Base-by-base conservation (phyloP, 805 yeast species). In the Ogataea parapolymorpha region DNA sequence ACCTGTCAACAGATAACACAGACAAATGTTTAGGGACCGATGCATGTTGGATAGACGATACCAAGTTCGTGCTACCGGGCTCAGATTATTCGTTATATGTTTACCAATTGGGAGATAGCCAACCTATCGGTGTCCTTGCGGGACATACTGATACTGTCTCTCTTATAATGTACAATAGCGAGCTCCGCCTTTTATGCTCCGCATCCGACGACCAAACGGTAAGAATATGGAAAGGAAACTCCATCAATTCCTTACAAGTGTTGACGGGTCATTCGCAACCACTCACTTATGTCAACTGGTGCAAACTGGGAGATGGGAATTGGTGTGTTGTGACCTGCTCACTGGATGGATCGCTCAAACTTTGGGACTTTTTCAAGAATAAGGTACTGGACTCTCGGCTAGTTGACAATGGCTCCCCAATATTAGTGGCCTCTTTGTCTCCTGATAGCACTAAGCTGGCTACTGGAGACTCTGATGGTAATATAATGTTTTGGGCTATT, bases 151-250 rank as follows among this genome's bases (percentile, higher is more conserved):
- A 76, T 33, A 68, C 78, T 1, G 72, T 85, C 6, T 71, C 85
- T 12, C 63, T 64, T 5, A 65, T 89, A 4, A 58, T 66, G 23
- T 86, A 82, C 56, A 79, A 82, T 52, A 45, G 56, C 5, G 58
- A 61, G 2, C 66, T 71, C 12, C 77, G 77, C 49, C 59, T 82
- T 23, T 65, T 90, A 29, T 79, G 88, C 3, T 79, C 90, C 2
- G 80, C 86, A 7, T 80, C 95, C 1, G 95, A 86, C 56, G 96
- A 90, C 58, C 73, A 76, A 41, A 67, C 75, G 0, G 71, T 89
- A 7, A 75, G 86, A 50, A 67, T 88, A 15, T 90, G 96, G 95
- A 76, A 72, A 53, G 83, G 88, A 26, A 72, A 73, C 20, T 74
- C 79, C 24, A 63, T 75, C 17, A 76, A 75, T 44, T 72, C 78